These are phyloP conservation scores for Kuraishia capsulata DNA, from an alignment of 805 yeast genomes.

Conservation along the genomic window DNA sequence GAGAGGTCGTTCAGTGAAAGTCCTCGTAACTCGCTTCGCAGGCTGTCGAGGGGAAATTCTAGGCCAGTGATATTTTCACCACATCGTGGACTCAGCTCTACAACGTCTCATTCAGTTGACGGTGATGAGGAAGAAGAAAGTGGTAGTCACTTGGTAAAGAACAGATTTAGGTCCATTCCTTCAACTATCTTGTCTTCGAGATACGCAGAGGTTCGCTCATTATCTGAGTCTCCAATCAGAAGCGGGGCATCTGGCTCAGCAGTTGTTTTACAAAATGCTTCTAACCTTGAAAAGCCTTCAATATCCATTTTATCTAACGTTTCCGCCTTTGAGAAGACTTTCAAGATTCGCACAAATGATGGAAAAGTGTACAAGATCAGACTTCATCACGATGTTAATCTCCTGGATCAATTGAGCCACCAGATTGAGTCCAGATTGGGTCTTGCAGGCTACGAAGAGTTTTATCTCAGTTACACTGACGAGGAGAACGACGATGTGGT, in stretches of 20 bases:
- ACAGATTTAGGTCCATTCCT: background rate
- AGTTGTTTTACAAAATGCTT: background rate
- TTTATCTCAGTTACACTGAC: slow-evolving; percentile 27
- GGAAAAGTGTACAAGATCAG: slow-evolving; percentile 11
- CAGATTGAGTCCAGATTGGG: background rate
- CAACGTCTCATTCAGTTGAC: slow-evolving; percentile 6
- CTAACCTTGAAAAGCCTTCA: background rate
- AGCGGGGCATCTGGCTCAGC: slow-evolving; percentile 3
- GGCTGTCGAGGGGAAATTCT: background rate
- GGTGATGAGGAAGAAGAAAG: background rate
- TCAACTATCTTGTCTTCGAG: slow-evolving; percentile 4
- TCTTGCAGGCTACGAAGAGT: background rate
- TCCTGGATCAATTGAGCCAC: slow-evolving; percentile 3
- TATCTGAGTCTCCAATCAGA: slow-evolving; percentile 6
- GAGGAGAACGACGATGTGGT: slow-evolving; percentile 26
- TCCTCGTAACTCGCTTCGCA: background rate
- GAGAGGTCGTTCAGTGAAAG: slow-evolving; percentile 9
- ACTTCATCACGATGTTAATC: slow-evolving; percentile 13
- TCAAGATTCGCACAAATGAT: slow-evolving; percentile 15
- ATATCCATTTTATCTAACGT: slow-evolving; percentile 9
- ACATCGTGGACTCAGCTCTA: slow-evolving; percentile 21
- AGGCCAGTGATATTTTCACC: slow-evolving; percentile 21
- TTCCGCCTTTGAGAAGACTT: slow-evolving; percentile 9
- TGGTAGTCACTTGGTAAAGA: background rate
- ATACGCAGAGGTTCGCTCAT: background rate